Evolutionary conservation across 768 basidiomycete genomes (phyloP).

Genomic region (Amanita jacksonii): DNA sequence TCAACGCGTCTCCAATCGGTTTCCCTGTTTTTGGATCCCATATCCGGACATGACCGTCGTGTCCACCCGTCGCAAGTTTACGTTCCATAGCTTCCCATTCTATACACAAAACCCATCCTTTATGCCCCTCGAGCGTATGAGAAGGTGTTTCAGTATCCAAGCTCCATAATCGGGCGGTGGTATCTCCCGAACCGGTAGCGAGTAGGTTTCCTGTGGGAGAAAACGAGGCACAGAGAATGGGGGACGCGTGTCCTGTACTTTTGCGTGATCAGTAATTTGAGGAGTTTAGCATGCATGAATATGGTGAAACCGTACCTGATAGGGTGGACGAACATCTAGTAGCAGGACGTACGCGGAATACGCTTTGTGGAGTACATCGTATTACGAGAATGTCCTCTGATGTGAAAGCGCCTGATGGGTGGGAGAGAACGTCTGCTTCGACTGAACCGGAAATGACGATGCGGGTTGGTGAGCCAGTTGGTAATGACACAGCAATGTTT

Average conservation of each 20-base stretch:
- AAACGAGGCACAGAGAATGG: conserved; percentile 92
- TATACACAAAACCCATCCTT: conserved; percentile 93
- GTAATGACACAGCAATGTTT: conserved; percentile 25
- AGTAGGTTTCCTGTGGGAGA: conserved; percentile 88
- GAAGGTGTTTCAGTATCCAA: conserved; percentile 88
- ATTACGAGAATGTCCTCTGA: conserved; percentile 84
- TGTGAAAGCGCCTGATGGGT: conserved; percentile 63
- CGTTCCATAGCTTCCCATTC: conserved; percentile 96
- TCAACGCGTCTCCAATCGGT: conserved; percentile 78
- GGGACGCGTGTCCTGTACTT: conserved; percentile 74
- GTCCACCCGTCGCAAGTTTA: conserved; percentile 85
- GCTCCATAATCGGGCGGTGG: conserved; percentile 89
- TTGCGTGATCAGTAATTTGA: background rate
- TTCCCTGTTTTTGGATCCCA: conserved; percentile 95
- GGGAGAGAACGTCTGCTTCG: conserved; percentile 67
- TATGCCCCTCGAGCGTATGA: conserved; percentile 78
- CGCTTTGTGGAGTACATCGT: conserved; percentile 89
- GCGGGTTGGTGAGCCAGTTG: conserved; percentile 56
- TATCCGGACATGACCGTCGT: conserved; percentile 85
- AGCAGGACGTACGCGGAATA: conserved; percentile 89
- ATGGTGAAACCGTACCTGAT: conserved; percentile 43
- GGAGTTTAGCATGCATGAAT: no score
- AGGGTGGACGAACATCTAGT: conserved; percentile 91
- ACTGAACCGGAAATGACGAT: conserved; percentile 82
- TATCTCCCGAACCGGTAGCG: conserved; percentile 94